Evolutionary conservation across 805 yeast species (phyloP).

Genomic region (Lachancea dasiensis): DNA sequence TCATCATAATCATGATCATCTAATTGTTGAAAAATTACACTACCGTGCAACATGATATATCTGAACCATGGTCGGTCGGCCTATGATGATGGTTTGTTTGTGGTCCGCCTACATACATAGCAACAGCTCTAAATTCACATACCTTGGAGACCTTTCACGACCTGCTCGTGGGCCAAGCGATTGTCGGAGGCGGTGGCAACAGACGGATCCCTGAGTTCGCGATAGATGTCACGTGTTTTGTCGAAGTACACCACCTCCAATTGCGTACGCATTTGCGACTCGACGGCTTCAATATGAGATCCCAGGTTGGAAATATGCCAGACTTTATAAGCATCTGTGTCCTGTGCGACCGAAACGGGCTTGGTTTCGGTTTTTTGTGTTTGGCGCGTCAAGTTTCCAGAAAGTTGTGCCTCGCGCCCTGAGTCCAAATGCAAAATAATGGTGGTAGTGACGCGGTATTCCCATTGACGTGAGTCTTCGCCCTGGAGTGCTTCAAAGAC

Average conservation of each 20-base stretch:
- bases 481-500: conserved; percentile 66
- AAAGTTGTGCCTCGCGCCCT: conserved; percentile 41
- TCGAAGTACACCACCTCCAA: conserved; percentile 94
- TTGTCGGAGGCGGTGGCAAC: conserved; percentile 20
- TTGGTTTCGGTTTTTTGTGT: conserved; percentile 46
- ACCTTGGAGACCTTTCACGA: conserved; percentile 34
- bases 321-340: conserved; percentile 1
- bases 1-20: no score
- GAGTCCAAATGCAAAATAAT: conserved; percentile 66
- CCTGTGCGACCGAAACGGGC: conserved; percentile 22
- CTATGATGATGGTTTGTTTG: no score
- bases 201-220: conserved; percentile 49
- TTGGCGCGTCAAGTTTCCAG: conserved; percentile 87
- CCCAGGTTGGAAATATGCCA: conserved; percentile 81
- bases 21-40: neutral
- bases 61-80: neutral
- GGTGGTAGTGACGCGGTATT: conserved; percentile 79
- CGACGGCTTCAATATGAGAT: conserved; percentile 77
- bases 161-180: conserved; percentile 31
- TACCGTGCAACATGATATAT: neutral
- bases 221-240: conserved; percentile 82
- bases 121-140: no score
- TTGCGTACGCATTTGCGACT: conserved; percentile 77
- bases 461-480: conserved; percentile 22
- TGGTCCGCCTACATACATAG: no score